phyloP scores from a whole-genome alignment of 2,329 filamentous ascomycete genomes.

The Bisporella sp. region DNA sequence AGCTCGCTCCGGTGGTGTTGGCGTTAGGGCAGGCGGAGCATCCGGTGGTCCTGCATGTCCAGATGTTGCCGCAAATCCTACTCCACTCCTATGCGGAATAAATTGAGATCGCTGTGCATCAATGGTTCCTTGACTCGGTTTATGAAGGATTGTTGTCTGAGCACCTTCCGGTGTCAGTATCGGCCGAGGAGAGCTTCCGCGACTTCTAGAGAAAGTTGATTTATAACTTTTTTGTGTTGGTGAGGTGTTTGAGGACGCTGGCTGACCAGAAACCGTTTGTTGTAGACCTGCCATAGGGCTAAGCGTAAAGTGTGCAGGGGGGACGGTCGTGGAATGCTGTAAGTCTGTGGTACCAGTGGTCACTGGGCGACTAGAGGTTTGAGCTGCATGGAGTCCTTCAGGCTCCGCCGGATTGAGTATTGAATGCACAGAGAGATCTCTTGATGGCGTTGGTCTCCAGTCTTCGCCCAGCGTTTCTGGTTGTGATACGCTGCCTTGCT shows the following conservation, averaged over 20 bases:
- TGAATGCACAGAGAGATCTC: conserved; percentile 28
- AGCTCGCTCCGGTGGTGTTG: conserved; percentile 19
- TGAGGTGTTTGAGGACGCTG: conserved; percentile 13
- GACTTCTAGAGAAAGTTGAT: conserved; percentile 19
- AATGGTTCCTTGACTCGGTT: too few relatives aligned
- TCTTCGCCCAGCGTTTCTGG: conserved; percentile 13
- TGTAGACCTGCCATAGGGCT: conserved; percentile 15
- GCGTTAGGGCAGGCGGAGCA: conserved; percentile 29
- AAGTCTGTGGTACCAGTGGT: conserved; percentile 16
- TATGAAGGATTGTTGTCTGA: too few relatives aligned
- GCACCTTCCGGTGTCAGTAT: conserved; percentile 27
- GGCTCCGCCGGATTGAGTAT: conserved; percentile 30
- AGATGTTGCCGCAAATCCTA: too few relatives aligned
- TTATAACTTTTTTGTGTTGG: conserved; percentile 14
- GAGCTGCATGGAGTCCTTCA: conserved; percentile 11
- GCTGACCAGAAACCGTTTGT: conserved; percentile 17
- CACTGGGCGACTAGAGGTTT: conserved; percentile 13
- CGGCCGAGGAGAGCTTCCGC: conserved; percentile 9
- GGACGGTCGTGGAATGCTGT: conserved; percentile 14
- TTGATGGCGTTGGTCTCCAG: conserved; percentile 20
- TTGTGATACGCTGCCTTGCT: conserved; percentile 14
- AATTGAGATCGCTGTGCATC: too few relatives aligned
- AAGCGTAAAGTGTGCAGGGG: conserved; percentile 17
- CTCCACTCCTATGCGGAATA: too few relatives aligned
- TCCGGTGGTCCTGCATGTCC: too few relatives aligned